Base-by-base conservation (phyloP, 2,329 filamentous ascomycete genomes). In the Colletotrichum kahawae region DNA sequence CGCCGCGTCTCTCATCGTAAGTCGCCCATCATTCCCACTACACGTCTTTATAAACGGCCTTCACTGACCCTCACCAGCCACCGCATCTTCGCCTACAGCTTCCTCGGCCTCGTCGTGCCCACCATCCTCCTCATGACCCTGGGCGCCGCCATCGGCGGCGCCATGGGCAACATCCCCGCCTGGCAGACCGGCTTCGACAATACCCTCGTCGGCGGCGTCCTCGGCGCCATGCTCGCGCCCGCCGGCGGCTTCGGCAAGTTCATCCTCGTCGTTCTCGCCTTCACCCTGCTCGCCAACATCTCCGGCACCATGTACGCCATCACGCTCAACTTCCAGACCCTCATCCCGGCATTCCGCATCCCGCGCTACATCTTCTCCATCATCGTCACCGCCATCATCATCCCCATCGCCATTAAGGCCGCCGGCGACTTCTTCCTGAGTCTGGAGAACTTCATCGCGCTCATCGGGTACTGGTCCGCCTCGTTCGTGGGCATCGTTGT, bases 11-110 rank as follows among this genome's bases (percentile, higher is more conserved):
- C n/a, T 67, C 90, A 3, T 87, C 86, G 81, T 90, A 80, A 79
- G 86, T 38, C 33, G 16, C n/a, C n/a, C n/a, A n/a, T n/a, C n/a
- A n/a, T n/a, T n/a, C n/a, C n/a, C n/a, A n/a, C n/a, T n/a, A n/a
- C n/a, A n/a, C n/a, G n/a, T n/a, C n/a, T n/a, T n/a, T n/a, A n/a
- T n/a, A n/a, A n/a, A n/a, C n/a, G n/a, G 21, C 5, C 16, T 18
- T 67, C 4, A 33, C 54, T 60, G 4, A 72, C n/a, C 9, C 16
- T 3, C 9, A 14, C 8, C n/a, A 84, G 83, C 7, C 82, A 82
- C 81, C 82, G 82, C 6, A 83, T 92, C 73, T 92, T 92, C 69
- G 73, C 84, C 5, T 93, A 93, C 79, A 88, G 87, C 3, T 93
- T 91, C 79, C 78, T 86, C 12, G 92, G 92, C 13, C 86, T 92